Evolutionary conservation across 179 eudicot species (phyloP).

Genomic region (Carnegiea gigantea): DNA sequence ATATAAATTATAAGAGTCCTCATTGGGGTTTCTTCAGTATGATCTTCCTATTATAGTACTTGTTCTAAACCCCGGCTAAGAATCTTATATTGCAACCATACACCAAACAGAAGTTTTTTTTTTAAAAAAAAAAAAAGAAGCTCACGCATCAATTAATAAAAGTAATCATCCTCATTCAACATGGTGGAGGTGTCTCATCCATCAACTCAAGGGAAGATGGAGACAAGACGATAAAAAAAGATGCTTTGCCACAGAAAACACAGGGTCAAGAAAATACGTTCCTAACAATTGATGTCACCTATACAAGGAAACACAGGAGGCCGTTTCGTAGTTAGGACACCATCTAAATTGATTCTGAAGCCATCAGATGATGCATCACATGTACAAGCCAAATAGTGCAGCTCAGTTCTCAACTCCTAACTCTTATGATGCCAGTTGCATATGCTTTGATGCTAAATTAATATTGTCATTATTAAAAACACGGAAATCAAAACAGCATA

Average conservation of each 20-base stretch:
- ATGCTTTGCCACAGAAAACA: background rate
- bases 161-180: no score
- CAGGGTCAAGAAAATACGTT: background rate
- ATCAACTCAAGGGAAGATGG: background rate
- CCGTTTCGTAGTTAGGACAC: background rate
- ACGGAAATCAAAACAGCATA: constrained; percentile 14
- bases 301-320: background rate
- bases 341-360: background rate
- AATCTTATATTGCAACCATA: no score
- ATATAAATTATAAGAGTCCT: no score
- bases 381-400: background rate
- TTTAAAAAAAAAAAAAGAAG: no score
- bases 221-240: background rate
- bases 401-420: background rate
- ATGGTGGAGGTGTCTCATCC: no score
- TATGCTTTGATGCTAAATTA: background rate
- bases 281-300: background rate
- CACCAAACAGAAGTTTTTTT: no score
- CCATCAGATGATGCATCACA: background rate
- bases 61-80: no score
- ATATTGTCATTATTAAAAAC: background rate
- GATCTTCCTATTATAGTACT: no score
- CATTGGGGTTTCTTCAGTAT: no score
- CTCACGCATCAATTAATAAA: no score
- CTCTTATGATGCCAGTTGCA: background rate